phyloP scores from a whole-genome alignment of 2,329 filamentous ascomycete species.

The Simplicillium sp. region DNA sequence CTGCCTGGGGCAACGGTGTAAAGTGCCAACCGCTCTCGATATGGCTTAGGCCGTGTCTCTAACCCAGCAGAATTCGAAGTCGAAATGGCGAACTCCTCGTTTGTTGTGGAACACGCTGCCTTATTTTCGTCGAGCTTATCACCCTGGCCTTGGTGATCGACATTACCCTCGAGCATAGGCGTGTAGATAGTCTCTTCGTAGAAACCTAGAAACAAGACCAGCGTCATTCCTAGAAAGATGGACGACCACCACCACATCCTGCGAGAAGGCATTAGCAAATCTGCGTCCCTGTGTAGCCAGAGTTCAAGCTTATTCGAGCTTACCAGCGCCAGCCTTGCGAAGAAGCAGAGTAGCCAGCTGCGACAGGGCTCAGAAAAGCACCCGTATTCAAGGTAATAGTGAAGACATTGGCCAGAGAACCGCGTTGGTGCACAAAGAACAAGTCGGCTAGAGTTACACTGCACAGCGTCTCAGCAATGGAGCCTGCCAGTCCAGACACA shows the following conservation, averaged over 20 bases:
- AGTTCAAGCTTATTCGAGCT: too few species aligned
- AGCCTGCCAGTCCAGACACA: constrained; percentile 22
- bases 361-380: constrained; percentile 12
- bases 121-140: too few species aligned
- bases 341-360: constrained; percentile 11
- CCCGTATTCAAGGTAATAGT: constrained; percentile 17
- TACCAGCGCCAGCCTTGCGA: constrained; percentile 18
- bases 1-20: too few species aligned
- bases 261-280: too few species aligned
- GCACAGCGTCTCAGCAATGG: constrained; percentile 26
- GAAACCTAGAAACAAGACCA: not conserved
- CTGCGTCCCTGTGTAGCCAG: too few species aligned
- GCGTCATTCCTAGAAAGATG: not conserved
- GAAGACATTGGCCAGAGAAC: constrained; percentile 18
- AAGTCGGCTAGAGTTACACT: constrained; percentile 26
- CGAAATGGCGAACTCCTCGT: too few species aligned
- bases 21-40: too few species aligned
- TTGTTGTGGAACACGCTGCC: too few species aligned
- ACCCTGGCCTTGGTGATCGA: too few species aligned
- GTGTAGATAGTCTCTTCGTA: constrained; percentile 3
- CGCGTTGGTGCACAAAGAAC: constrained; percentile 19
- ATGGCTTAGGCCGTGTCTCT: too few species aligned
- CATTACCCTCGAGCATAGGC: too few species aligned
- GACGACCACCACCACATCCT: constrained; percentile 15
- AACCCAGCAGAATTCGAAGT: too few species aligned